These are phyloP conservation scores for Lunasporangiospora selenospora DNA, from an alignment of 192 early-diverging fungal genomes.

Conservation along the genomic window DNA sequence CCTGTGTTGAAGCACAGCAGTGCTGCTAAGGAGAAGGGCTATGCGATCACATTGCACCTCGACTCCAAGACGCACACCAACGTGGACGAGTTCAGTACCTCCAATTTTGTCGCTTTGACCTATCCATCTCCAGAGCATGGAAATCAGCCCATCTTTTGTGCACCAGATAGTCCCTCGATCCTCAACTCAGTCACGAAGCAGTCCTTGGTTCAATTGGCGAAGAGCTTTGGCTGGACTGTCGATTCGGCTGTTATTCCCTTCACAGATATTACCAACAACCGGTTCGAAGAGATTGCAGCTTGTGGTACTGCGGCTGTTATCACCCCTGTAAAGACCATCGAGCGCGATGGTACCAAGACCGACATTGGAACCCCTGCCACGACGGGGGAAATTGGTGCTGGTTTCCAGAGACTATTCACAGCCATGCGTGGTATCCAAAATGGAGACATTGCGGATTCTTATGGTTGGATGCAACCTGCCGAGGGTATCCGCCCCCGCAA, in stretches of 20 bases:
- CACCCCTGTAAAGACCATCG: constrained; percentile 73
- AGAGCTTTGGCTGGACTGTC: constrained; percentile 67
- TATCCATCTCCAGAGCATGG: constrained; percentile 51
- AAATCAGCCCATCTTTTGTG: constrained; percentile 65
- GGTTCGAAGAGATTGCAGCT: constrained; percentile 73
- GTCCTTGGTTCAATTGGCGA: constrained; percentile 65
- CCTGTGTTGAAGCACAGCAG: constrained; percentile 64
- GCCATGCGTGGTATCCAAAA: constrained; percentile 70
- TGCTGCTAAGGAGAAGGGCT: constrained; percentile 68
- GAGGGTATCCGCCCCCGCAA: constrained; percentile 54
- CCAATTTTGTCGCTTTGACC: constrained; percentile 77
- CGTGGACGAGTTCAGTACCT: constrained; percentile 81
- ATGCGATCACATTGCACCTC: constrained; percentile 74
- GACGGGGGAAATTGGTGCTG: constrained; percentile 52
- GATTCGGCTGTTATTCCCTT: constrained; percentile 62
- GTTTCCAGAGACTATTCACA: constrained; percentile 63
- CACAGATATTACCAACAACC: constrained; percentile 59
- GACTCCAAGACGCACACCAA: constrained; percentile 67
- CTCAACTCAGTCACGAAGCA: constrained; percentile 75
- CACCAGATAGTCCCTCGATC: constrained; percentile 66
- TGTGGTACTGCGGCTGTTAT: constrained; percentile 81
- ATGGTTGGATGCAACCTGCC: constrained; percentile 78
- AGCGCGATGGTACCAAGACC: constrained; percentile 54
- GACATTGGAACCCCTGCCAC: constrained; percentile 53
- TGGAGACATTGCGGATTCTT: constrained; percentile 64